Evolutionary conservation across 441 rosid species (phyloP).

Genomic region (Gossypium davidsonii): DNA sequence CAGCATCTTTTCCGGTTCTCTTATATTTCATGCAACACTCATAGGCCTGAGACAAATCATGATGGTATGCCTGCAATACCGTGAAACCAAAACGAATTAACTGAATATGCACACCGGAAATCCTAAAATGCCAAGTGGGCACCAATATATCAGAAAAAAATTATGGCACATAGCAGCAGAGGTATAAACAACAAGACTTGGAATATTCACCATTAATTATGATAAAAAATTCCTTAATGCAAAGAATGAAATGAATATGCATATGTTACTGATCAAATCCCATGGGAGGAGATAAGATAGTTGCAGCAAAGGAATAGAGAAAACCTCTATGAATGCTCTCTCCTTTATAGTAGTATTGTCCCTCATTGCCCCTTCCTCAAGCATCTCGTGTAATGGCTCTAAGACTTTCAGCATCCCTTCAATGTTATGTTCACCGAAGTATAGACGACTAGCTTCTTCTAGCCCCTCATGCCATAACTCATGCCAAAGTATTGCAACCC

Average conservation of each 20-base stretch:
- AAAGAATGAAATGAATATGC: background rate
- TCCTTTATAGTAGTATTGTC: conserved; percentile 77
- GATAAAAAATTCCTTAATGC: background rate
- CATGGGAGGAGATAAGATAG: background rate
- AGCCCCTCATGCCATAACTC: conserved; percentile 90
- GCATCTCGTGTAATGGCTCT: conserved; percentile 94
- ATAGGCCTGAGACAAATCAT: conserved; percentile 87
- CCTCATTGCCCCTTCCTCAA: conserved; percentile 83
- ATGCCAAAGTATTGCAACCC: conserved; percentile 99
- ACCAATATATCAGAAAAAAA: background rate
- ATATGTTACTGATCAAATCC: conserved; percentile 4
- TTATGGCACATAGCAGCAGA: background rate
- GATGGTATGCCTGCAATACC: conserved; percentile 74
- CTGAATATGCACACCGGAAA: background rate
- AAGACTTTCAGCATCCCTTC: conserved; percentile 96
- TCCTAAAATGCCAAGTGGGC: conserved; percentile 1
- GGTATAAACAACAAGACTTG: background rate
- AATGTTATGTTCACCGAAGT: conserved; percentile 95
- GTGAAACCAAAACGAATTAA: conserved; percentile 6
- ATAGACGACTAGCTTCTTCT: conserved; percentile 99
- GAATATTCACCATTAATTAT: background rate
- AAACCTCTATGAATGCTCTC: conserved; percentile 95
- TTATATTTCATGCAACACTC: conserved; percentile 90
- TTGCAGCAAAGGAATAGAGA: background rate
- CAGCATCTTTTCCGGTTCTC: conserved; percentile 92